Base-by-base conservation (phyloP, 805 yeast genomes). In the Wickerhamomyces ciferrii region DNA sequence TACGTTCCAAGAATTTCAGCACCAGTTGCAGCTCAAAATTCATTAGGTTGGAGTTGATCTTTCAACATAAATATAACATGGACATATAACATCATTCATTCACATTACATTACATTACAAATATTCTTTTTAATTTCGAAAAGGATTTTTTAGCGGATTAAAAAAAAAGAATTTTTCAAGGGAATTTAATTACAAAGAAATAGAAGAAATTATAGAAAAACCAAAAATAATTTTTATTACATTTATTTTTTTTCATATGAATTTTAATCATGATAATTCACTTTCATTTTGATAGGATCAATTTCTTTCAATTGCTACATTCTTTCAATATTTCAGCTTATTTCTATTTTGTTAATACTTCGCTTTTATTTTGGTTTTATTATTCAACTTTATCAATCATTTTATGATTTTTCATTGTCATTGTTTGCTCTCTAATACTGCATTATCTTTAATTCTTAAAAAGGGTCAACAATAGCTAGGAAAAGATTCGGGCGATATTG, bases 1-100 rank as follows among this genome's bases (percentile, higher is more conserved):
- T 69, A 56, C 46, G 61, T 70, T 39, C 77, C 72, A 42, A 70
- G 63, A 37, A 84, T 84, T 36, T 81, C 87, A 8, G 78, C 75
- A 46, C 92, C 92, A 11, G 83, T 83, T 34, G 81, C 83, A 46
- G 75, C 84, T 4, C 79, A 79, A 50, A 84, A 82, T 60, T 83
- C 92, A 2, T 68, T 84, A 48, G 91, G 91, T 31, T 84, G 91
- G 91, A 65, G 55, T 42, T 70, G 56, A 60, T 27, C 31, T 27
- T 13, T 10, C 31, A 27, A 27, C 31, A 24, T 10, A 27, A n/a
- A n/a, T n/a, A 23, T 23, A 23, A 23, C 25, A 23, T 23, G 25
- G 25, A 23, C 25, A 23, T 23, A 23, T 8, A 23, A 23, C 31
- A 27, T 27, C 31, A 27, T 27, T 27, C 14, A 27, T 27, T 27